Evolutionary conservation across 1,284 basidiomycete genomes (phyloP).

Genomic region (Boletus subluridellus): DNA sequence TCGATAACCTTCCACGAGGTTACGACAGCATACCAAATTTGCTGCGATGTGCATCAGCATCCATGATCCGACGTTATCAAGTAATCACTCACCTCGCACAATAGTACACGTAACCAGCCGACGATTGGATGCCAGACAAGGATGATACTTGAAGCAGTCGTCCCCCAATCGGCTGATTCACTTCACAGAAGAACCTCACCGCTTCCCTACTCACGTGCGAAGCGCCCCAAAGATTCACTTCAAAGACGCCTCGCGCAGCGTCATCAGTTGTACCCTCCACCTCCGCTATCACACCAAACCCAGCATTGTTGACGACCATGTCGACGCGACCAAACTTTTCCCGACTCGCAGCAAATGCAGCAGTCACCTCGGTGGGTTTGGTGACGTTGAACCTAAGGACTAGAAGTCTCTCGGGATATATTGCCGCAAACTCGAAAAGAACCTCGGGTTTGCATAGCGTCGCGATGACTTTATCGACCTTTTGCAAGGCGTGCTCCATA

Average conservation of each 20-base stretch:
- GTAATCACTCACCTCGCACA: constrained; percentile 16
- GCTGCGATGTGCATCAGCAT: constrained; percentile 3
- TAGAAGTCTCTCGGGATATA: constrained; percentile 33
- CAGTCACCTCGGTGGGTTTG: no score
- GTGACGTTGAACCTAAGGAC: constrained; percentile 7
- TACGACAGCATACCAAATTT: constrained; percentile 20
- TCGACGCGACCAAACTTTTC: no score
- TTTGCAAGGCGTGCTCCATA: constrained; percentile 21
- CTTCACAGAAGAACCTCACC: constrained; percentile 2
- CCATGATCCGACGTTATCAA: neutral
- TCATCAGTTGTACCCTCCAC: no score
- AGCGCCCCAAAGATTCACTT: constrained; percentile 39
- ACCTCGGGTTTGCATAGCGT: constrained; percentile 32
- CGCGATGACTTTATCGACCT: constrained; percentile 36
- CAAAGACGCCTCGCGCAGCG: constrained; percentile 25
- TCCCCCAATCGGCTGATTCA: constrained; percentile 18
- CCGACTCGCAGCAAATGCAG: no score
- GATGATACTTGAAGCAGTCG: constrained; percentile 27
- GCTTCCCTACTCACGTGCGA: constrained; percentile 29
- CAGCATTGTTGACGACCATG: no score
- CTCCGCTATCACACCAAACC: no score
- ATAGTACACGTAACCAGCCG: constrained; percentile 11
- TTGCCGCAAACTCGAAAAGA: constrained; percentile 26
- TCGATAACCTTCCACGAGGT: neutral
- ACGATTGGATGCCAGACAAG: constrained; percentile 6